Base-by-base conservation (phyloP, 805 yeast genomes). In the Yarrowia sp. region DNA sequence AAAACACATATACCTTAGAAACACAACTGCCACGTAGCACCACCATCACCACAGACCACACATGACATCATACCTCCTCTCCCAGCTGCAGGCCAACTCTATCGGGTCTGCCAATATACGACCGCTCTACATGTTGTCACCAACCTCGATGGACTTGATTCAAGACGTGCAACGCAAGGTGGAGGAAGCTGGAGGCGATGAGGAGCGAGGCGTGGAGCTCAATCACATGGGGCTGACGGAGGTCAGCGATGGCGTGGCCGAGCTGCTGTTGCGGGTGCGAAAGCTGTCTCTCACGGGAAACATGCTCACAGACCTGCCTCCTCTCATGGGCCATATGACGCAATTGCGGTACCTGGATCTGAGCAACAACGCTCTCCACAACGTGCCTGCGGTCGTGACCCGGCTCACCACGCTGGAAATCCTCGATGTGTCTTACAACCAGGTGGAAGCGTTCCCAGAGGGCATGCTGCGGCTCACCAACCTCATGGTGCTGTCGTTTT, bases 381-480 rank as follows among this genome's bases (percentile, higher is more conserved):
- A 77, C 55, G 81, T 90, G 53, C 92, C 96, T 0, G 75, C 72
- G 1, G 75, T 77, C 0, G 69, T 79, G 36, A 70, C 72, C 43
- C 70, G 69, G 20, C 79, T 83, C 47, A 72, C 73, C 13, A 79
- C 80, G 9, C 77, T 90, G 67, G 93, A 88, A 72, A 86, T 87
- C 64, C 76, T 90, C 49, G 94, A 90, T 75, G 75, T 90, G 20
- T 86, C 92, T 20, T 76, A 79, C 43, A 90, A 90, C 74, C 76
- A 74, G 33, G 76, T 90, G 36, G 74, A 76, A n/a, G 70, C 73
- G 3, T 75, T 90, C 15, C 88, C 91, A 0, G 69, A 74, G 3
- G 74, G 78, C 0, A 77, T 89, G 70, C 75, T 76, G 15, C 76
- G 77, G 55, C 71, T 78, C 19, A 68, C 63, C 56, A 78, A 79